phyloP scores from a whole-genome alignment of 2,329 filamentous ascomycete genomes.

The Sporothrix inflata region DNA sequence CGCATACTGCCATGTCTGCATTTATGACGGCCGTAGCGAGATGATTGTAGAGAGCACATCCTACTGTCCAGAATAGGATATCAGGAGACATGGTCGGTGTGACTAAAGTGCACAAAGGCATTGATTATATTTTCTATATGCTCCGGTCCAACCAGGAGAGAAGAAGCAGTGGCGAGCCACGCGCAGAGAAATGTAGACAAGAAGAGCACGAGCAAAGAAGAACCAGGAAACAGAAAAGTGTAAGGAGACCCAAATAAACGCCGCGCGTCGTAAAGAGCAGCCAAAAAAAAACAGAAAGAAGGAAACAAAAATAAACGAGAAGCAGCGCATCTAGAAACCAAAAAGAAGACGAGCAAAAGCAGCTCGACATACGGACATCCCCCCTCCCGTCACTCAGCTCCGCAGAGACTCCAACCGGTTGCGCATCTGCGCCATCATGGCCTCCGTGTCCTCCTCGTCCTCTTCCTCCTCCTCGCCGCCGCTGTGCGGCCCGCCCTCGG shows the following conservation, averaged over 20 bases:
- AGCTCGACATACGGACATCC: not conserved
- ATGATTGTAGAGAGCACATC: not conserved
- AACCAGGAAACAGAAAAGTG: not conserved
- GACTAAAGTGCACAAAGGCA: not conserved
- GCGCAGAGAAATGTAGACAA: not conserved
- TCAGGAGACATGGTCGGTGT: not conserved
- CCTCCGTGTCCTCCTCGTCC: slow-evolving; percentile 84
- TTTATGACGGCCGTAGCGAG: not conserved
- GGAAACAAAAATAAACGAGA: not conserved
- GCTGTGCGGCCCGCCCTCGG: slow-evolving; percentile 50
- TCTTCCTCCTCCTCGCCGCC: slow-evolving; percentile 65
- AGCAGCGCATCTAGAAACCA: not conserved
- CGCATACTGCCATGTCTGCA: too few relatives aligned
- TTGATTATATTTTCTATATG: slow-evolving; percentile 13
- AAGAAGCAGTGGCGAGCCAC: not conserved
- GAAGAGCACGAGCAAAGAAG: not conserved
- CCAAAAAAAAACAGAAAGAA: not conserved
- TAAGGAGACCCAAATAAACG: slow-evolving; percentile 5
- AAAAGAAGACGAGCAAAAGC: too few relatives aligned
- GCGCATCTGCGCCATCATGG: slow-evolving; percentile 92
- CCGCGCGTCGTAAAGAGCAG: not conserved
- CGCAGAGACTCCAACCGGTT: slow-evolving; percentile 87
- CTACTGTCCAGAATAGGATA: not conserved
- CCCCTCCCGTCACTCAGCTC: slow-evolving; percentile 58
- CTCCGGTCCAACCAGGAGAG: not conserved